phyloP scores from a whole-genome alignment of 305 asterid species.

The Rubia balearica region DNA sequence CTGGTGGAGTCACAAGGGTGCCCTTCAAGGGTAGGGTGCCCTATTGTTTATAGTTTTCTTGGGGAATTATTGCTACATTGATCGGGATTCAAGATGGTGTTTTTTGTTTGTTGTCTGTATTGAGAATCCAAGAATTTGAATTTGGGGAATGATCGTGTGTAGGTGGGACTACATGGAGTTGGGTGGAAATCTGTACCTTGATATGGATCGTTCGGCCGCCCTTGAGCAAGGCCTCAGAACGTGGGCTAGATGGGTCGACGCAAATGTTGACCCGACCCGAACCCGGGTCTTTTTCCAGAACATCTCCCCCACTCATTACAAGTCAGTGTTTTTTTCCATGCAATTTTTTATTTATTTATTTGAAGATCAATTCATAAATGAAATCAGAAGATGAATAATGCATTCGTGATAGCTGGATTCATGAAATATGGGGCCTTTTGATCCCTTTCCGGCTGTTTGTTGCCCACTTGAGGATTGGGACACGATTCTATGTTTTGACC shows the following conservation, averaged over 20 bases:
- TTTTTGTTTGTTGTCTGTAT: not conserved
- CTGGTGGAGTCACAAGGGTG: constrained; percentile 91
- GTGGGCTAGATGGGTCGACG: constrained; percentile 84
- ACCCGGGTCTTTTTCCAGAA: constrained; percentile 75
- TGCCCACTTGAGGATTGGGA: constrained; percentile 1
- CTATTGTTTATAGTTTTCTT: not conserved
- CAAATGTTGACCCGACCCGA: constrained; percentile 48
- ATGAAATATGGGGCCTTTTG: constrained; percentile 12
- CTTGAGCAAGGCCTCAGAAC: constrained; percentile 72
- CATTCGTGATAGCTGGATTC: constrained; percentile 28
- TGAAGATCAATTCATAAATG: too few relatives aligned
- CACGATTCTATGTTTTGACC: not conserved
- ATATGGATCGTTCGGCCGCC: constrained; percentile 69
- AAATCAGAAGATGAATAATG: too few relatives aligned
- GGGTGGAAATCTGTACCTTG: constrained; percentile 53
- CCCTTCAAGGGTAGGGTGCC: constrained; percentile 67
- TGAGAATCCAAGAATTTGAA: constrained; percentile 1
- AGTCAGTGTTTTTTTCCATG: constrained; percentile 35
- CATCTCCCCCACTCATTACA: constrained; percentile 85
- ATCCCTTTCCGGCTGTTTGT: too few relatives aligned
- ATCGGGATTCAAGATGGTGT: not conserved
- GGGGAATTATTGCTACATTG: not conserved
- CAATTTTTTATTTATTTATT: too few relatives aligned
- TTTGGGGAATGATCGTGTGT: constrained; percentile 16
- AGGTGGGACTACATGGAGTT: constrained; percentile 90